phyloP scores from a whole-genome alignment of 208 protist genomes.

The Strigomonas oncopelti region DNA sequence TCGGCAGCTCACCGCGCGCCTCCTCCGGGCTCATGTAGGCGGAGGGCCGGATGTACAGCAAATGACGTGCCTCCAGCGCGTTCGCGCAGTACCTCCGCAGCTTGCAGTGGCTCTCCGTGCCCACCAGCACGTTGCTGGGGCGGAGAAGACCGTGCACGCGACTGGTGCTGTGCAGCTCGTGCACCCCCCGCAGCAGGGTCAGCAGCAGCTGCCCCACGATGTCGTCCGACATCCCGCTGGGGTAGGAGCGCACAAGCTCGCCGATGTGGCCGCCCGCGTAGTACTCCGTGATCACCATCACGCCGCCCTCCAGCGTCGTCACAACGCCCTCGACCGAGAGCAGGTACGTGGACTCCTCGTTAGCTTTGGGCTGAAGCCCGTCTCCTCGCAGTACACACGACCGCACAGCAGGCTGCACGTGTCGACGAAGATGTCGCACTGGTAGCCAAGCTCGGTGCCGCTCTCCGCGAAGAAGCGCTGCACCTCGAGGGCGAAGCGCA shows the following conservation, averaged over 20 bases:
- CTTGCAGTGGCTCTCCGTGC: constrained; percentile 21
- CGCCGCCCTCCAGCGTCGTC: background rate
- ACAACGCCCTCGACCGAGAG: background rate
- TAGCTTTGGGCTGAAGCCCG: background rate
- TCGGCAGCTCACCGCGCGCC: constrained; percentile 15
- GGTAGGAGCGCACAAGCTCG: background rate
- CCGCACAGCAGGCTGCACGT: background rate
- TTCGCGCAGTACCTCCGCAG: constrained; percentile 20
- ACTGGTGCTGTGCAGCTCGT: constrained; percentile 14
- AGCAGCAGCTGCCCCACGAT: constrained; percentile 13
- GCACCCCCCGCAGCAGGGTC: constrained; percentile 16
- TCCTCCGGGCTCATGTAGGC: constrained; percentile 33
- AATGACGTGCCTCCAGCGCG: constrained; percentile 9
- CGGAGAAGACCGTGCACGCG: constrained; percentile 25
- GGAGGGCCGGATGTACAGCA: constrained; percentile 17
- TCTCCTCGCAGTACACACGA: background rate
- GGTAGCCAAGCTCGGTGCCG: background rate
- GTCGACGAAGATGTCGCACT: background rate
- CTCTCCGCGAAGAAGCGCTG: background rate
- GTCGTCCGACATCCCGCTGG: background rate
- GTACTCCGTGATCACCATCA: background rate
- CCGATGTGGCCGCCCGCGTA: background rate
- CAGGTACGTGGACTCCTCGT: background rate
- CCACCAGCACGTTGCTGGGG: constrained; percentile 26
- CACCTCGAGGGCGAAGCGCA: background rate